These are phyloP conservation scores for Hyaloscypha finlandica DNA, from an alignment of 495 filamentous ascomycete genomes.

Conservation along the genomic window DNA sequence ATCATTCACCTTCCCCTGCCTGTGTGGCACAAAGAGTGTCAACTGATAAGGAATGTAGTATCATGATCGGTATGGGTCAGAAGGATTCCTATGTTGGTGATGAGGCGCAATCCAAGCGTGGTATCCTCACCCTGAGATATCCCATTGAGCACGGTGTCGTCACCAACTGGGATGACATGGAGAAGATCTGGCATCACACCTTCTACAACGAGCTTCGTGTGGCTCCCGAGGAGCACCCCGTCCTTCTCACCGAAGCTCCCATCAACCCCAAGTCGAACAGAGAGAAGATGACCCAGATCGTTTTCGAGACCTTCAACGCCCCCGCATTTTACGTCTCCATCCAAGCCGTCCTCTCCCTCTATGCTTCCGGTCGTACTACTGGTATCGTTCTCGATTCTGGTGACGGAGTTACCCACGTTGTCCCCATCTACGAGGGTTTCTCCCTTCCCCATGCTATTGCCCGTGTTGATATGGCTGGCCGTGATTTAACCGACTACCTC, in stretches of 20 bases:
- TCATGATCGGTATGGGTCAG: constrained; percentile 99
- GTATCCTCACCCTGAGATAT: constrained; percentile 98
- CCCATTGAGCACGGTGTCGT: constrained; percentile 99
- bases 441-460: constrained; percentile 98
- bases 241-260: constrained; percentile 97
- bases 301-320: constrained; percentile 99
- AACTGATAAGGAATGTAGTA: constrained; percentile 57
- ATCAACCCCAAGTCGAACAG: constrained; percentile 99
- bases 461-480: constrained; percentile 99
- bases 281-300: constrained; percentile 99
- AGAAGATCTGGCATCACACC: constrained; percentile 99
- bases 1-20: constrained; percentile 20
- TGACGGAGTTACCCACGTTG: constrained; percentile 99
- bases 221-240: constrained; percentile 99
- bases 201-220: constrained; percentile 99
- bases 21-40: constrained; percentile 17
- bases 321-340: constrained; percentile 99
- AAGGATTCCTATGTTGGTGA: constrained; percentile 99
- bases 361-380: constrained; percentile 99
- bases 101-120: constrained; percentile 99
- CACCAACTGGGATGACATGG: constrained; percentile 99
- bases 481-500: constrained; percentile 99
- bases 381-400: constrained; percentile 99
- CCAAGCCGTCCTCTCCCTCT: constrained; percentile 98
- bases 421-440: constrained; percentile 99